phyloP scores from a whole-genome alignment of 1,284 basidiomycete genomes.

The Agroathelia rolfsii region DNA sequence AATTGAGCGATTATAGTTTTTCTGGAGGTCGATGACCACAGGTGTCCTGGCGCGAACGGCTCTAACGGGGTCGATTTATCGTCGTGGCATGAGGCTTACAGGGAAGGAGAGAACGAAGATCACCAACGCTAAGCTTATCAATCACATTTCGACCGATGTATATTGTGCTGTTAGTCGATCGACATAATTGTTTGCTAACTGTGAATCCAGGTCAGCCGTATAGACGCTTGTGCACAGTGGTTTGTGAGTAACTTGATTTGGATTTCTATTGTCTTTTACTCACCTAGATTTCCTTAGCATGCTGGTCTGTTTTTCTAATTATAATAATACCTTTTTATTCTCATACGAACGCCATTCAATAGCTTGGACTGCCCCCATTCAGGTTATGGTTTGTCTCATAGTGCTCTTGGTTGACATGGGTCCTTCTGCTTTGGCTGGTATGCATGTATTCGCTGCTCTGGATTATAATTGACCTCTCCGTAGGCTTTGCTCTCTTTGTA shows the following conservation, averaged over 20 bases:
- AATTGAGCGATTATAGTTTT: constrained; percentile 40
- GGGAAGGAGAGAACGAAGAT: constrained; percentile 57
- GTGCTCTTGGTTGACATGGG: constrained; percentile 59
- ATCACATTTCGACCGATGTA: constrained; percentile 67
- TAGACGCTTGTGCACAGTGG: constrained; percentile 56
- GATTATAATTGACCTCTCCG: too few relatives aligned
- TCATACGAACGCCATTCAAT: too few relatives aligned
- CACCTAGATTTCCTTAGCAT: constrained; percentile 23
- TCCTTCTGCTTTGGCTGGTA: constrained; percentile 69
- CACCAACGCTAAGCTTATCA: constrained; percentile 62
- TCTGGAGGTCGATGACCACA: constrained; percentile 67
- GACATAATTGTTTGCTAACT: constrained; percentile 6
- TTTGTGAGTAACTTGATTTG: constrained; percentile 40
- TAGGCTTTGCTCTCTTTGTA: constrained; percentile 65
- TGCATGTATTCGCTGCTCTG: too few relatives aligned
- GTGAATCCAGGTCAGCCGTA: constrained; percentile 35
- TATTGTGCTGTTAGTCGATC: constrained; percentile 14
- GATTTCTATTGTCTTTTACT: not conserved
- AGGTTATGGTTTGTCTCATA: constrained; percentile 50
- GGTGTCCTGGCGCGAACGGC: constrained; percentile 65
- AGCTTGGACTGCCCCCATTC: constrained; percentile 67
- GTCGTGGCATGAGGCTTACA: constrained; percentile 56
- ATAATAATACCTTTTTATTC: constrained; percentile 2
- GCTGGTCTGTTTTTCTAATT: constrained; percentile 24
- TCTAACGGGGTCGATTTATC: constrained; percentile 69